Evolutionary conservation across 495 filamentous ascomycete genomes (phyloP).

Genomic region (Penicillium antarcticum): DNA sequence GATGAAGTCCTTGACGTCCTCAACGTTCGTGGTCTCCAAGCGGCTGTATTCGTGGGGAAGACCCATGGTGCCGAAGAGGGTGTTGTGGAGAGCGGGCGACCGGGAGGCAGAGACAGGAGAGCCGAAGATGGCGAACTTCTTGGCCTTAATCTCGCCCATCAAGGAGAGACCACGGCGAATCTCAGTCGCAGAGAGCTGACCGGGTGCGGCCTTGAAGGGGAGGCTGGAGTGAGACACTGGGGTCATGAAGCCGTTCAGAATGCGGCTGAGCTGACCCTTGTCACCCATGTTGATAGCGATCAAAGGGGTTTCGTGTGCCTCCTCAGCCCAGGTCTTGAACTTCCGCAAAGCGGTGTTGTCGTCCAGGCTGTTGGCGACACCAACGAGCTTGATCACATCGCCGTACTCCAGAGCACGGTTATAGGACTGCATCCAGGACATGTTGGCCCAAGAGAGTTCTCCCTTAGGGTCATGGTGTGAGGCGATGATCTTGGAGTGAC

Average conservation of each 20-base stretch:
- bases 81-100: conserved; percentile 87
- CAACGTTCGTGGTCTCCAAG: conserved; percentile 68
- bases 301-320: conserved; percentile 70
- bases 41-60: conserved; percentile 85
- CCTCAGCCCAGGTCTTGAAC: conserved; percentile 74
- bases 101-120: conserved; percentile 75
- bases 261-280: conserved; percentile 80
- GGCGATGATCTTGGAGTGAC: conserved; percentile 79
- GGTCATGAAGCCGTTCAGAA: conserved; percentile 90
- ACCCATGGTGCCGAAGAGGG: conserved; percentile 72
- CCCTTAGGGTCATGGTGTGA: conserved; percentile 89
- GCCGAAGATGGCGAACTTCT: conserved; percentile 83
- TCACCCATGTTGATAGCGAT: conserved; percentile 97
- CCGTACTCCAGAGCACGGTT: conserved; percentile 83
- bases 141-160: conserved; percentile 74
- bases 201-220: conserved; percentile 90
- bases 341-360: conserved; percentile 83
- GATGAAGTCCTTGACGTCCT: conserved; percentile 66
- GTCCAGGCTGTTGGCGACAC: conserved; percentile 68
- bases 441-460: conserved; percentile 79
- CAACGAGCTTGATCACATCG: conserved; percentile 93
- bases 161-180: conserved; percentile 75
- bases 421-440: conserved; percentile 82
- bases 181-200: conserved; percentile 88
- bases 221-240: conserved; percentile 89